These are phyloP conservation scores for Sarocladium strictum DNA, from an alignment of 2,329 filamentous ascomycete species.

Conservation along the genomic window DNA sequence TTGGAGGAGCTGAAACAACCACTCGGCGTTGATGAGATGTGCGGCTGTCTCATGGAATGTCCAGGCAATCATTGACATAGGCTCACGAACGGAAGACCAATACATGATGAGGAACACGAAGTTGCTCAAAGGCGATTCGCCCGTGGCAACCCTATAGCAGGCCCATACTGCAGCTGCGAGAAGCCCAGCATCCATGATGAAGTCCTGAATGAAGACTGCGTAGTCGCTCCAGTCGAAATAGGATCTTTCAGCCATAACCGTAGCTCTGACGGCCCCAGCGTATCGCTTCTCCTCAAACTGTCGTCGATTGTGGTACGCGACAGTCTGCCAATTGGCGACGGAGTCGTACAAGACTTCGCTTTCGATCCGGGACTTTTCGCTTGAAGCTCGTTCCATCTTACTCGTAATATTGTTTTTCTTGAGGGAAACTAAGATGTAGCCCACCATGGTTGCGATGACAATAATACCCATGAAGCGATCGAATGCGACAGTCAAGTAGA, in stretches of 20 bases:
- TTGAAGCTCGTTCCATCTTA: constrained; percentile 11
- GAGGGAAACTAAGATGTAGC: constrained; percentile 14
- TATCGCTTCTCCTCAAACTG: constrained; percentile 19
- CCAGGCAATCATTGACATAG: constrained; percentile 26
- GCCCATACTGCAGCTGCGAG: constrained; percentile 4
- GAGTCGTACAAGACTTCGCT: constrained; percentile 17
- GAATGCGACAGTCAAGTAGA: constrained; percentile 55
- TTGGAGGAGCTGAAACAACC: constrained; percentile 49
- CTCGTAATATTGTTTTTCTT: constrained; percentile 14
- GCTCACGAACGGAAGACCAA: constrained; percentile 44
- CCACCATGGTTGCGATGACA: constrained; percentile 15
- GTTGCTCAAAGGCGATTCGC: constrained; percentile 35
- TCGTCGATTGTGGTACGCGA: constrained; percentile 31
- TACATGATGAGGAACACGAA: constrained; percentile 62
- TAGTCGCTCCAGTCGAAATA: constrained; percentile 12
- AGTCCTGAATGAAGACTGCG: constrained; percentile 11
- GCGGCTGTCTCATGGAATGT: constrained; percentile 20
- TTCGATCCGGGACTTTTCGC: constrained; percentile 13
- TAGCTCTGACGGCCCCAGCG: constrained; percentile 11
- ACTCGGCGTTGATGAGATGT: constrained; percentile 60
- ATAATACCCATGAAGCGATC: constrained; percentile 16
- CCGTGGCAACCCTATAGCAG: constrained; percentile 10
- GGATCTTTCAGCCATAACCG: constrained; percentile 9
- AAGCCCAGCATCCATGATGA: constrained; percentile 15
- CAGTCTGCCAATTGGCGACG: constrained; percentile 43